Evolutionary conservation across 1,284 basidiomycete species (phyloP).

Genomic region (Apiotrichum akiyoshidainum): DNA sequence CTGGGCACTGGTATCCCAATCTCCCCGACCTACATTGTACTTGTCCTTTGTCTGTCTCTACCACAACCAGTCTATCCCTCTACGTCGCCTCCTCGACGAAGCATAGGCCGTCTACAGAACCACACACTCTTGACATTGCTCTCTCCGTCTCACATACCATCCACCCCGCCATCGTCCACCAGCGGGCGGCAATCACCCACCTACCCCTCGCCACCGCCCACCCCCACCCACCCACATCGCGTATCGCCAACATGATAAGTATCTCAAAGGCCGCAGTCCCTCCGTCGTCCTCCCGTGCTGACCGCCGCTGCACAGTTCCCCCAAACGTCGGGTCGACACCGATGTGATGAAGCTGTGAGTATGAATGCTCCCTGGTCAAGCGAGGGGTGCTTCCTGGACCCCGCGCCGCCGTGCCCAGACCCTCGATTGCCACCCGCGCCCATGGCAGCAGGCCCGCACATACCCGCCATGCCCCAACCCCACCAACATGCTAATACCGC

Average conservation of each 20-base stretch:
- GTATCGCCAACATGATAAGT: conserved; percentile 36
- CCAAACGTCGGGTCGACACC: conserved; percentile 93
- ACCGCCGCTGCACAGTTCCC: conserved; percentile 56
- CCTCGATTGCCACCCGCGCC: conserved; percentile 13
- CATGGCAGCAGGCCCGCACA: conserved; percentile 14
- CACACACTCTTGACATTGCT: no score
- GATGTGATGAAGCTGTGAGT: conserved; percentile 98
- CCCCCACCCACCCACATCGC: background rate
- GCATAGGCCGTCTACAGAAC: no score
- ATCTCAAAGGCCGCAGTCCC: background rate
- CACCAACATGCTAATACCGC: conserved; percentile 5
- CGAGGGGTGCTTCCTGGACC: background rate
- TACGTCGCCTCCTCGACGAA: no score
- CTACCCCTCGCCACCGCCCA: background rate
- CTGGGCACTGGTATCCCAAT: no score
- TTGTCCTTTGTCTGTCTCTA: no score
- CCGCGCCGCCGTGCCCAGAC: background rate
- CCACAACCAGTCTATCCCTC: no score
- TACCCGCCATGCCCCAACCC: background rate
- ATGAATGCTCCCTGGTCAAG: background rate
- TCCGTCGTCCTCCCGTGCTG: conserved; percentile 7
- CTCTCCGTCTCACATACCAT: background rate
- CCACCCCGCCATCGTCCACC: no score
- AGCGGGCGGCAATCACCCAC: no score
- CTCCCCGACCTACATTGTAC: no score